phyloP scores from a whole-genome alignment of 176 grass and related monocot genomes.

The Dactylis glomerata region DNA sequence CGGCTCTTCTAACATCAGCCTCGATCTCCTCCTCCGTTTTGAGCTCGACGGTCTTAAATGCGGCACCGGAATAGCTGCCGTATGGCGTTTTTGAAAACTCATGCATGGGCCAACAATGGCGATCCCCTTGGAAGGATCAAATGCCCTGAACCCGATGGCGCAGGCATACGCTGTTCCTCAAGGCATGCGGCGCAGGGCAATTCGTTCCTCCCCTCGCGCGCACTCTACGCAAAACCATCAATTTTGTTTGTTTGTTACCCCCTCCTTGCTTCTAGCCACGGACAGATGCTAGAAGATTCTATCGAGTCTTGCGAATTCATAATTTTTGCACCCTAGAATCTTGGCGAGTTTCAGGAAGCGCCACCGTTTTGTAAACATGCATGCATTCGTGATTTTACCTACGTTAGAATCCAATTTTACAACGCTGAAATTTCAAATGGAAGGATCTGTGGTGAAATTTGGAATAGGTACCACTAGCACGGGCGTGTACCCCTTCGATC shows the following conservation, averaged over 20 bases:
- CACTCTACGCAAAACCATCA: not conserved
- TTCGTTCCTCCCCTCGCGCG: not conserved
- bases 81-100: not conserved
- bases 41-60: conserved; percentile 21
- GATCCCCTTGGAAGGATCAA: conserved; percentile 24
- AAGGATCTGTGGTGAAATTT: not conserved
- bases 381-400: not conserved
- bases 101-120: not conserved
- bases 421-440: not conserved
- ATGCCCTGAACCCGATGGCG: conserved; percentile 22
- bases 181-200: not conserved
- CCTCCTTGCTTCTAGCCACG: too few species aligned
- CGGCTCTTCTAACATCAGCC: not conserved
- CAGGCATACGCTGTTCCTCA: not conserved
- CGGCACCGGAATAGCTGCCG: not conserved
- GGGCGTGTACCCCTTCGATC: not conserved
- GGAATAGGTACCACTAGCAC: not conserved
- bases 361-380: not conserved
- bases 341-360: too few species aligned
- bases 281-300: too few species aligned
- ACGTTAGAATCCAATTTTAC: not conserved
- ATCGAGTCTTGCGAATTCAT: too few species aligned
- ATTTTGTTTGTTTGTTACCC: not conserved
- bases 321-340: too few species aligned
- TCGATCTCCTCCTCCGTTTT: not conserved